Percentiles rank a stretch among this genome's conserved stretches.
Evolutionary conservation across 2,329 filamentous ascomycete species (phyloP).

Genomic region (Fusarium beomiforme): DNA sequence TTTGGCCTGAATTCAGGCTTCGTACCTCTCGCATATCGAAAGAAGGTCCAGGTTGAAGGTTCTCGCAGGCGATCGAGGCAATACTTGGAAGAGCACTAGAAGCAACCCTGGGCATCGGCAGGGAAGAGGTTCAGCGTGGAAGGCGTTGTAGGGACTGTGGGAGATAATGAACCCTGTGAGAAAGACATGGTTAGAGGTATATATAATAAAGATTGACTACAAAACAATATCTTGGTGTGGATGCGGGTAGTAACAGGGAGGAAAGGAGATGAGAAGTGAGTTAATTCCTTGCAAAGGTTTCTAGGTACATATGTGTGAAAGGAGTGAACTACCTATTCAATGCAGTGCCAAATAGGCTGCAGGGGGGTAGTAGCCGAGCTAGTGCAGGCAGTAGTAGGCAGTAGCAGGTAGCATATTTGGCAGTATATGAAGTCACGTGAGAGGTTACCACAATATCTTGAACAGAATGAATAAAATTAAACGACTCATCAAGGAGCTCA

Average conservation of each 20-base stretch:
- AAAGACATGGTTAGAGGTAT: too few species aligned
- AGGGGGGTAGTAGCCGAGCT: not conserved
- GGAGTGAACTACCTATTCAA: not conserved
- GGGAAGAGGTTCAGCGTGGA: not conserved
- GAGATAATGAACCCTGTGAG: too few species aligned
- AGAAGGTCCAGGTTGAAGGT: not conserved
- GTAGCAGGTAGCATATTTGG: not conserved
- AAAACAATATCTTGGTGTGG: too few species aligned
- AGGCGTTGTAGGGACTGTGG: not conserved
- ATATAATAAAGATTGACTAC: too few species aligned
- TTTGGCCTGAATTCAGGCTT: not conserved
- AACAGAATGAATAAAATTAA: not conserved
- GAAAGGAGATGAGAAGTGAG: too few species aligned
- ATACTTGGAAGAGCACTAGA: not conserved
- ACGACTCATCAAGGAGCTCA: not conserved
- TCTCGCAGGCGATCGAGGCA: not conserved
- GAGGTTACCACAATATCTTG: not conserved
- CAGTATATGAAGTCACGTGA: not conserved
- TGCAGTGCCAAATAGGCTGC: not conserved
- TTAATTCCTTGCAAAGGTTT: too few species aligned
- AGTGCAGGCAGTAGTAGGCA: too few species aligned
- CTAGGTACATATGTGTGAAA: too few species aligned
- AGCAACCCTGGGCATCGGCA: not conserved
- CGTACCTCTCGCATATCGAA: not conserved
- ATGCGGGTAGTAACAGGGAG: too few species aligned